Percentiles rank a stretch among this genome's conserved stretches.
Conservation (phyloP, 805 yeast species). For the Pichia ethanolica region DNA sequence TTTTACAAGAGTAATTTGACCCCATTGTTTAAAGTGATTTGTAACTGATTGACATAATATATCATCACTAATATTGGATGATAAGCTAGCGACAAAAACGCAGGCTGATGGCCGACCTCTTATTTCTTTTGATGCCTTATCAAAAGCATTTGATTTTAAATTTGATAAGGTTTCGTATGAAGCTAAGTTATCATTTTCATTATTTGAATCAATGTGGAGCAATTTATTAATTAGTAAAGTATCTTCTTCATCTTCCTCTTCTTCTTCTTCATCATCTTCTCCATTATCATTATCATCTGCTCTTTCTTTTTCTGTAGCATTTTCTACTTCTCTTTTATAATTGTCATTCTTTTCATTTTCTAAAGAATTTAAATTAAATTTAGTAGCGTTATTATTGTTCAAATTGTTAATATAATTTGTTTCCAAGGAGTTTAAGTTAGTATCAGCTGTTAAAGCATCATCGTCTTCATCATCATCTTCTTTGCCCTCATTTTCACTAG, state of each 20-base stretch:
- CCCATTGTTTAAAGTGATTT: slow-evolving; percentile 63
- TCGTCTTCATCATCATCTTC: too few species aligned
- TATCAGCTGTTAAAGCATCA: too few species aligned
- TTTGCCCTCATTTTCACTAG: too few species aligned
- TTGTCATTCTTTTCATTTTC: not conserved
- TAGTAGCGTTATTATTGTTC: too few species aligned
- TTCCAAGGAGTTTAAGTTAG: too few species aligned
- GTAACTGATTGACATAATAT: slow-evolving; percentile 63
- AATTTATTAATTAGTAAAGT: not conserved
- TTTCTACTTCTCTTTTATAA: not conserved
- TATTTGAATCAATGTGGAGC: not conserved
- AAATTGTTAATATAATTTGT: too few species aligned
- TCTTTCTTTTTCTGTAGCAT: too few species aligned
- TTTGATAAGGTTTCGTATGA: too few species aligned
- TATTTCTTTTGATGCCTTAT: slow-evolving; percentile 17
- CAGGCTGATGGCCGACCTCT: slow-evolving; percentile 75
- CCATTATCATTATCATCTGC: not conserved
- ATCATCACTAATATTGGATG: slow-evolving; percentile 60
- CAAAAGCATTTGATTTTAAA: slow-evolving; percentile 4
- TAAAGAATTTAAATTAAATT: not conserved
- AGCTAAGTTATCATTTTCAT: not conserved
- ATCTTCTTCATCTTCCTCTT: not conserved
- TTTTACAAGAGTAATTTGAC: slow-evolving; percentile 63
- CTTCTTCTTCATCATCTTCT: not conserved
- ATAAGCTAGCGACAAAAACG: slow-evolving; percentile 82